Evolutionary conservation across 352 stramenopile genomes (phyloP), one percentile per base, ranked within the genome.

Genomic region (Phytophthora europaea): DNA sequence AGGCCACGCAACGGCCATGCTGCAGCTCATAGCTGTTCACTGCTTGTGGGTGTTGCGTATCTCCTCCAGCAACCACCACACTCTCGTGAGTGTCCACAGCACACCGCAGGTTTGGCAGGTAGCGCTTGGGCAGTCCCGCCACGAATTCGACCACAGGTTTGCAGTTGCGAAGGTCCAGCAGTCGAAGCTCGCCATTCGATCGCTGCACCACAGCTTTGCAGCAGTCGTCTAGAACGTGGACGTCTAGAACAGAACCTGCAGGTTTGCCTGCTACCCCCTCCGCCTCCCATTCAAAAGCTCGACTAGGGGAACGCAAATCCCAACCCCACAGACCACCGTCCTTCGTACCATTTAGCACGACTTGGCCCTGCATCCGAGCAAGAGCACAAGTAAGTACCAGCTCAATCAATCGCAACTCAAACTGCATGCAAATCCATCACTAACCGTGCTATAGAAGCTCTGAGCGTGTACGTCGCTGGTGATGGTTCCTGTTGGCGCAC

Each of bases 271-370:
- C 45, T 10, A 16, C 43, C 31, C 20, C 15, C 26, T 73, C 51
- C 31, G 23, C 52, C 57, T 73, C 55, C 64, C 36, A 71, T 51
- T 82, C 75, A 51, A 71, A 78, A 56, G 62, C 56, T 34, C 75
- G 75, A 58, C 65, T 61, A 58, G 65, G 57, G 43, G 69, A 47
- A 36, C 83, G 83, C 20, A 85, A 54, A 45, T 90, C 83, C 83
- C 83, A 90, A 7, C 84, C 72, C 83, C 83, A 90, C 18, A 75
- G 75, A 1, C 65, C 74, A 3, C 83, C 83, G 26, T 66, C 81
- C 20, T 81, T 82, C 13, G 81, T 84, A 23, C 83, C 83, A 64
- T 90, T 90, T 20, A 87, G 2, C 36, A 90, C 63, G n/a, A 81
- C 70, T 16, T 80, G 65, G 7, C 78, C 76, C 79, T 87, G 43